phyloP scores from a whole-genome alignment of 2,329 filamentous ascomycete species.

The Berkeleyomyces basicola region DNA sequence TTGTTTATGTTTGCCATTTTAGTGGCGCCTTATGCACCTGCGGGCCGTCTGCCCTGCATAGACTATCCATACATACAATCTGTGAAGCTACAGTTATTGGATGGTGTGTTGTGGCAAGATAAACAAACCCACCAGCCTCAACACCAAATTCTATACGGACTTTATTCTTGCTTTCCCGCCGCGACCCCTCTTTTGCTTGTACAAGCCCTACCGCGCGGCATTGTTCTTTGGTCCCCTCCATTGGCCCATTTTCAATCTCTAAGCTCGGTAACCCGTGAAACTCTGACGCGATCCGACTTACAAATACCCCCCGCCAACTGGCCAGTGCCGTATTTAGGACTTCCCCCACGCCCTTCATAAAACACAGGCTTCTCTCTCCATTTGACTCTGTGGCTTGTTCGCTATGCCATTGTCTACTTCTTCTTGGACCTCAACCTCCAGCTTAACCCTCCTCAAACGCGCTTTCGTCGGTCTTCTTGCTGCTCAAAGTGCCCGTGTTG shows the following conservation, averaged over 20 bases:
- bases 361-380: background rate
- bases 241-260: background rate
- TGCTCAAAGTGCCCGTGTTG: constrained; percentile 7
- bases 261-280: background rate
- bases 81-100: no score
- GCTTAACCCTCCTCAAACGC: constrained; percentile 9
- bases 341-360: background rate
- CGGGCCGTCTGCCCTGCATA: no score
- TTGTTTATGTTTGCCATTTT: no score
- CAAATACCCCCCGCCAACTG: background rate
- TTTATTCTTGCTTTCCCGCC: background rate
- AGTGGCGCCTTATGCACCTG: no score
- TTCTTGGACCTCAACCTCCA: background rate
- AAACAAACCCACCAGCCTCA: background rate
- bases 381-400: background rate
- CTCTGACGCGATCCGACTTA: background rate
- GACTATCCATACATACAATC: no score
- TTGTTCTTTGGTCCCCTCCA: background rate
- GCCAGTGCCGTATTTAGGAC: background rate
- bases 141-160: background rate
- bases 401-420: background rate
- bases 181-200: background rate
- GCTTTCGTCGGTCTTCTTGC: constrained; percentile 11
- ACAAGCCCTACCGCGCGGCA: background rate
- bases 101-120: background rate